These are phyloP conservation scores for Physaria fendleri DNA, from an alignment of 345 rosid species.

Conservation along the genomic window DNA sequence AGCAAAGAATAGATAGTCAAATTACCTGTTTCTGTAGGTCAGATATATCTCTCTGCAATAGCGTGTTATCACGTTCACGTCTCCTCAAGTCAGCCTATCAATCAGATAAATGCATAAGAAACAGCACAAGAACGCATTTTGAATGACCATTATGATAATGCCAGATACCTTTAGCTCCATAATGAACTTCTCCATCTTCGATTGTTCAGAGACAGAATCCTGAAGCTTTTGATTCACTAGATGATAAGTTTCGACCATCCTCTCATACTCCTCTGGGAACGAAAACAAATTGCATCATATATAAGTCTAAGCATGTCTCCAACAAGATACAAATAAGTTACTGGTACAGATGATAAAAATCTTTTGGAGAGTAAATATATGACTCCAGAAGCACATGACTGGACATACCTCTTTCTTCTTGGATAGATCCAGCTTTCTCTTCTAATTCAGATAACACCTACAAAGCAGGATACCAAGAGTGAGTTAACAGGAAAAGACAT, in stretches of 20 bases:
- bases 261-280: conserved; percentile 80
- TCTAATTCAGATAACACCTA: conserved; percentile 86
- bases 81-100: conserved; percentile 70
- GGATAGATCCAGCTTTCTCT: conserved; percentile 79
- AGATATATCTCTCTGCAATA: conserved; percentile 69
- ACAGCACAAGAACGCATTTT: conserved; percentile 1
- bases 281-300: conserved; percentile 13
- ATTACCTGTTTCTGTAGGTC: conserved; percentile 84
- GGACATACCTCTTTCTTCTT: conserved; percentile 85
- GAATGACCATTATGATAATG: background rate
- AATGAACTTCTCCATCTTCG: conserved; percentile 62
- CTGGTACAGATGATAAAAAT: background rate
- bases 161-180: conserved; percentile 64
- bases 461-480: conserved; percentile 12
- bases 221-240: conserved; percentile 67
- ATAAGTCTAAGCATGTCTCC: conserved; percentile 10
- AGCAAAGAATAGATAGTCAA: conserved; percentile 1
- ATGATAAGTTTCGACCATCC: conserved; percentile 76
- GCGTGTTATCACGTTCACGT: conserved; percentile 60
- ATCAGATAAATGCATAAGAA: conserved; percentile 19
- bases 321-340: background rate
- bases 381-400: background rate
- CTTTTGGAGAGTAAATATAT: background rate
- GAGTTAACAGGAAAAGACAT: conserved; percentile 1
- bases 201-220: conserved; percentile 58